Evolutionary conservation across 169 alveolate genomes (phyloP), one percentile per base, ranked within the genome.

Genomic region (Condylostoma magnum): DNA sequence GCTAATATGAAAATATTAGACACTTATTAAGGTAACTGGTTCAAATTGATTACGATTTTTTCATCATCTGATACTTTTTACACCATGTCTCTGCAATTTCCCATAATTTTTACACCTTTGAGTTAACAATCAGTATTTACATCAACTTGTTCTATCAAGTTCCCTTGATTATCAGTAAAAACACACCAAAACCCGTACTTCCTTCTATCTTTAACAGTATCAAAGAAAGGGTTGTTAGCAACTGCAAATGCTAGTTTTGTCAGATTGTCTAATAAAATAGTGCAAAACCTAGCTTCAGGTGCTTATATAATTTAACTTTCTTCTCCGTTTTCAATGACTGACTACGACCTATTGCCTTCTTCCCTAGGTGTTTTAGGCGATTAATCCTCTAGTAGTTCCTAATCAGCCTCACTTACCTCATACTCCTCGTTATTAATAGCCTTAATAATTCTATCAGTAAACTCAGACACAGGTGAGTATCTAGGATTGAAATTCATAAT

Each of bases 221-320:
- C 71, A 38, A n/a, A 31, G 12, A 41, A n/a, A 8, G 71, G 71
- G 37, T 60, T 52, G 31, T 41, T 60, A 15, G 71, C 71, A 15
- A 60, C 58, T 33, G 37, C 54, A 60, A 60, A 60, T 8, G 38
- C 27, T 12, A 60, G 22, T 1, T 38, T 33, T 36, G 36, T 60
- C 25, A 60, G 18, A 27, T 60, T 41, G 22, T 60, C 71, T 22
- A 60, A 15, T n/a, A 37, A 18, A 18, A 60, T 18, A 36, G 71
- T 60, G 0, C 38, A 6, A 12, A 18, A 41, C 2, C 20, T 38
- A 60, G 57, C 30, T 31, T 38, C 22, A 8, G 36, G 38, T n/a
- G 71, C 56, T 25, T 41, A 38, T 27, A 15, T 55, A 18, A 15
- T 34, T 34, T 8, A 10, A 37, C 37, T 18, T 27, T 60, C n/a